These are phyloP conservation scores for Panicum hallii DNA, from an alignment of 202 grass and related monocot species.

Conservation along the genomic window DNA sequence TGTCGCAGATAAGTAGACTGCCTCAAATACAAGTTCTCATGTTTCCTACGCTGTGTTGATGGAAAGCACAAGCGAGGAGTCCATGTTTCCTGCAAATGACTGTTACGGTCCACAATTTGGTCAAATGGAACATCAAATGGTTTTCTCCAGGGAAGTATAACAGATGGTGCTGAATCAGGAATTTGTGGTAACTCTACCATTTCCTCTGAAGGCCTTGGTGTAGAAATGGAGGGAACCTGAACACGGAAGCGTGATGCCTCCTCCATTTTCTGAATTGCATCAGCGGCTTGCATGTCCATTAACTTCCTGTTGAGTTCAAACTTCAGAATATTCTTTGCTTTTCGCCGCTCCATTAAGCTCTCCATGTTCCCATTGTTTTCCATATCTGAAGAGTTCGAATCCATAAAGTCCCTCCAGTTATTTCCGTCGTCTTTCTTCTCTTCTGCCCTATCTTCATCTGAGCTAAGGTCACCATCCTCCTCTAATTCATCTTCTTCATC, in stretches of 20 bases:
- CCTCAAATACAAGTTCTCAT: slow-evolving; percentile 23
- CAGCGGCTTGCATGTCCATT: slow-evolving; percentile 57
- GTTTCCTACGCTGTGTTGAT: slow-evolving; percentile 34
- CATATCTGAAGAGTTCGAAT: slow-evolving; percentile 32
- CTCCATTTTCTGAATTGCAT: slow-evolving; percentile 50
- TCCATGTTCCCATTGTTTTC: slow-evolving; percentile 39
- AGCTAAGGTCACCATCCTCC: slow-evolving; percentile 42
- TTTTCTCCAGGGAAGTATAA: slow-evolving; percentile 40
- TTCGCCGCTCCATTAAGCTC: slow-evolving; percentile 44
- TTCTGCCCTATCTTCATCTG: slow-evolving; percentile 33
- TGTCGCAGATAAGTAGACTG: slow-evolving; percentile 1
- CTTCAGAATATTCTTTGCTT: slow-evolving; percentile 59
- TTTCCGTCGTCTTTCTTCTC: slow-evolving; percentile 43
- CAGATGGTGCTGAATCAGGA: slow-evolving; percentile 70
- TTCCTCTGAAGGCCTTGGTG: slow-evolving; percentile 52
- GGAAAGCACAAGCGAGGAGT: slow-evolving; percentile 33
- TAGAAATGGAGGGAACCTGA: slow-evolving; percentile 58
- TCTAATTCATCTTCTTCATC: slow-evolving; percentile 47
- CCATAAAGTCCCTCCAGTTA: slow-evolving; percentile 31
- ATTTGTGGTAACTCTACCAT: slow-evolving; percentile 50
- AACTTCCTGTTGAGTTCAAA: slow-evolving; percentile 60
- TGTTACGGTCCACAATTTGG: slow-evolving; percentile 30
- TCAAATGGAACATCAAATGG: slow-evolving; percentile 52
- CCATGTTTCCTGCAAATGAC: slow-evolving; percentile 42
- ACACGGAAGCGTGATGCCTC: slow-evolving; percentile 47